Base-by-base conservation (phyloP, 352 stramenopile species). In the Phytophthora hybrid region DNA sequence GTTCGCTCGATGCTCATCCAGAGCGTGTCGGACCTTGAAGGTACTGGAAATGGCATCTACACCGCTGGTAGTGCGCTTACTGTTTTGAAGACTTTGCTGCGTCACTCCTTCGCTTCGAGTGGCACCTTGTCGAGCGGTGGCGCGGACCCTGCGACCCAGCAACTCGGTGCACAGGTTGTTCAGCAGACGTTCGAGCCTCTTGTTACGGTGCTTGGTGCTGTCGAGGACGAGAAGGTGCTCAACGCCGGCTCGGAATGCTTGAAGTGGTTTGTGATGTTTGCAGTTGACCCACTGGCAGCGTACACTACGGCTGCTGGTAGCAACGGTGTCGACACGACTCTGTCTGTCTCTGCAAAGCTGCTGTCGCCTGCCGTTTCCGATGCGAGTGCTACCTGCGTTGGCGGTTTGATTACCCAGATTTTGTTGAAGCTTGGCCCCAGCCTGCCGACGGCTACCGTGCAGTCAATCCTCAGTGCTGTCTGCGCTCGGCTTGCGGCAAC, bases 231-330 rank as follows among this genome's bases (percentile, higher is more conserved):
- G 14, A 93, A 91, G 63, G 83, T 94, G 29, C 77, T 96, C 3
- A 92, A 90, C 67, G 74, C 79, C 10, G 87, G 89, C 13, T 86
- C 87, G 1, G 87, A 96, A 63, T 94, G 87, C 71, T 82, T 96
- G 32, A 96, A 96, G 73, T 94, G 86, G 86, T 67, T 94, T 26
- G 85, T 96, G 5, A 93, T 93, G 85, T 91, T 93, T 62, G 79
- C 87, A 0, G 81, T 93, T 4, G 84, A 92, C 16, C 59, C 88
- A 41, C 71, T 96, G 5, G 79, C 82, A 11, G 78, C 86, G 18
- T 91, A 89, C 66, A 76, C 62, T 26, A 74, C 74, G 18, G 71
- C 65, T 11, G 37, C 62, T 52, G 86, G 85, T 16, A 63, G 16
- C 47, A 89, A 75, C 31, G 87, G 87, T 21, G 80, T 94, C 37